Evolutionary conservation across 2,329 filamentous ascomycete genomes (phyloP), one percentile per base, ranked within the genome.

Genomic region (Fusarium udum): DNA sequence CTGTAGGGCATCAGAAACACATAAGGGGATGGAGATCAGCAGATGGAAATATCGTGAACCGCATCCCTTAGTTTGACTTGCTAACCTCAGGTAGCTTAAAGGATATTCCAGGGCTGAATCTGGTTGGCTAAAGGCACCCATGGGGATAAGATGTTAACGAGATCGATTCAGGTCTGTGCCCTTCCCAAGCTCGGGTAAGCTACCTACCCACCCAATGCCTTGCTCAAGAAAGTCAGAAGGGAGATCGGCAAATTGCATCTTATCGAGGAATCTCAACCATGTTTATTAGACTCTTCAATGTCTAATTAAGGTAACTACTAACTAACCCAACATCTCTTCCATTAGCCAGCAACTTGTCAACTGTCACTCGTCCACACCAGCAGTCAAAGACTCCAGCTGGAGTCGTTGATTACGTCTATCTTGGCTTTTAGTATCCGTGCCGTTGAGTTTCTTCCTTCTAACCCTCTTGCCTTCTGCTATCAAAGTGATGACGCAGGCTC

Each of bases 211-310:
- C 26, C 18, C 9, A 24, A 28, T 14, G 31, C 31, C 31, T 51
- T 20, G 16, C 49, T 34, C 18, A 34, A 58, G 42, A 37, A 58
- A 34, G n/a, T 57, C 31, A 34, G 13, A 26, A 39, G 55, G 43
- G 56, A 68, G 48, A 56, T 68, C 56, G 31, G 31, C 51, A 49
- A 40, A 51, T 53, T 69, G 32, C 42, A 69, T 68, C 42, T 46
- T n/a, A 49, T 61, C 32, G 22, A 53, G 28, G 26, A 22, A 20
- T 36, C 31, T 28, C 48, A 65, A 65, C 48, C 36, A 31, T 45
- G 36, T 15, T 58, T 26, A 7, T 22, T 49, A 58, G 40, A 40
- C 45, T 45, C 63, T 39, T 42, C 31, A 20, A 42, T 68, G 48
- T 64, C 49, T 40, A 56, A 63, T 63, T 34, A 69, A 69, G 48